Evolutionary conservation across 495 filamentous ascomycete genomes (phyloP).

Genomic region (Podospora pseudoanserina): DNA sequence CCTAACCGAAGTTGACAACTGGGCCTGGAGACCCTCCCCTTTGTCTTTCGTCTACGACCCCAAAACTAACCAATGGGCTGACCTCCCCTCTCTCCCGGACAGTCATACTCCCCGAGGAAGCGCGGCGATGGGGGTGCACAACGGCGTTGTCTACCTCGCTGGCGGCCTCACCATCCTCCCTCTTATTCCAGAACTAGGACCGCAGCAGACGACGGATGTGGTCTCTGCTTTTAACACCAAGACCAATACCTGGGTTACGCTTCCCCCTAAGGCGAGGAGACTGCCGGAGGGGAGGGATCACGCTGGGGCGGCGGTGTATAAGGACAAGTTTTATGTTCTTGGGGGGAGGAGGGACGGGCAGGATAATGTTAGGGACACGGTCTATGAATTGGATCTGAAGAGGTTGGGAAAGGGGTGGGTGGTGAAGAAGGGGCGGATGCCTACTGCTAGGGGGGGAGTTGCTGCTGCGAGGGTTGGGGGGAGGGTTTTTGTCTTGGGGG

Average conservation of each 20-base stretch:
- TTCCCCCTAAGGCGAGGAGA: constrained; percentile 1
- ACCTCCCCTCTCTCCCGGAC: constrained; percentile 23
- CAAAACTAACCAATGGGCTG: constrained; percentile 12
- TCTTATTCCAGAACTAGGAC: not conserved
- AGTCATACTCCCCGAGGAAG: constrained; percentile 22
- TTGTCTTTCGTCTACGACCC: constrained; percentile 60
- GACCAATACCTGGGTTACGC: constrained; percentile 24
- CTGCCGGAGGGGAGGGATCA: constrained; percentile 40
- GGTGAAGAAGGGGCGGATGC: constrained; percentile 28
- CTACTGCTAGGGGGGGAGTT: constrained; percentile 35
- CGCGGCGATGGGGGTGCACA: constrained; percentile 25
- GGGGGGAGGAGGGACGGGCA: constrained; percentile 34
- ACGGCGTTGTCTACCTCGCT: constrained; percentile 23
- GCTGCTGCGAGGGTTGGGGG: constrained; percentile 29
- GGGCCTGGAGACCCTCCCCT: constrained; percentile 55
- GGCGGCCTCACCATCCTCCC: constrained; percentile 26
- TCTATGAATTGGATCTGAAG: constrained; percentile 36
- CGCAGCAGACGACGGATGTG: constrained; percentile 20
- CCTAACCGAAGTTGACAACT: constrained; percentile 68
- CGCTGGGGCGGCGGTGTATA: constrained; percentile 32
- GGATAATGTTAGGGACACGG: constrained; percentile 31
- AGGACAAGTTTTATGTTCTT: constrained; percentile 35
- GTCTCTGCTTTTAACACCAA: constrained; percentile 36
- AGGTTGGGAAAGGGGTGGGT: constrained; percentile 26
- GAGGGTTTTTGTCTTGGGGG: constrained; percentile 41